phyloP scores from a whole-genome alignment of 2,329 filamentous ascomycete genomes.

The Teratosphaeria pseudoeucalypti region DNA sequence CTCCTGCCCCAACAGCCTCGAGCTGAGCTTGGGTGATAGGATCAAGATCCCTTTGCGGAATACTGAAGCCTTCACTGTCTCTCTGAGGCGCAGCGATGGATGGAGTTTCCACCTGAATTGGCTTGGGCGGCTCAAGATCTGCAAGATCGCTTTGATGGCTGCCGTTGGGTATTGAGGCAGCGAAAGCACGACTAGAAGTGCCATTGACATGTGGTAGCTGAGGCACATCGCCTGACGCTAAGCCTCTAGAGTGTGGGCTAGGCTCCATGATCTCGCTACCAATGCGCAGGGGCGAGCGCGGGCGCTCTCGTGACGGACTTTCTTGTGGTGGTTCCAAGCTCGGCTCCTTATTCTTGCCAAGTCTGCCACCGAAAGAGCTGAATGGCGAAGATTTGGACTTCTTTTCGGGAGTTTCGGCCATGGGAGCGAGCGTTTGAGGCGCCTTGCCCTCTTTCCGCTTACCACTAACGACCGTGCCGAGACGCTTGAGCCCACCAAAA shows the following conservation, averaged over 20 bases:
- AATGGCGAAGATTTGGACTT: constrained; percentile 49
- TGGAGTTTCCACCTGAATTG: constrained; percentile 6
- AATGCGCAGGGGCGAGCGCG: constrained; percentile 21
- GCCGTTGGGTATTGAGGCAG: constrained; percentile 16
- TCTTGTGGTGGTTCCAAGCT: constrained; percentile 27
- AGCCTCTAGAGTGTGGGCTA: constrained; percentile 3
- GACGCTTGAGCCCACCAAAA: constrained; percentile 43
- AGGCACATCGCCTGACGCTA: constrained; percentile 5
- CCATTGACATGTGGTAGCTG: constrained; percentile 15
- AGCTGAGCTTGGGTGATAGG: constrained; percentile 59
- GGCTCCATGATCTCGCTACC: constrained; percentile 23
- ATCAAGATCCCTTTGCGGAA: constrained; percentile 50
- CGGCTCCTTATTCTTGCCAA: constrained; percentile 48
- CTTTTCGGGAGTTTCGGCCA: constrained; percentile 37
- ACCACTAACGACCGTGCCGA: constrained; percentile 57
- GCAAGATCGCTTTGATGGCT: constrained; percentile 25
- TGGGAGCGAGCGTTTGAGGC: constrained; percentile 18
- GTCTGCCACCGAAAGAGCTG: constrained; percentile 50
- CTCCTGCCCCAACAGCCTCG: constrained; percentile 43
- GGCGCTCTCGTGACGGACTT: constrained; percentile 12
- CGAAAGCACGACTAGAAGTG: constrained; percentile 6
- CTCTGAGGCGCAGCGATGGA: constrained; percentile 34
- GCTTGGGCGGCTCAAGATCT: constrained; percentile 23
- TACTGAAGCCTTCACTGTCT: constrained; percentile 66
- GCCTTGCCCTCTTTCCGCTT: constrained; percentile 48